Evolutionary conservation across 225 moss, liverwort and hornwort genomes (phyloP), one percentile per base, ranked within the genome.

Genomic region (Thuidium tamariscinum): DNA sequence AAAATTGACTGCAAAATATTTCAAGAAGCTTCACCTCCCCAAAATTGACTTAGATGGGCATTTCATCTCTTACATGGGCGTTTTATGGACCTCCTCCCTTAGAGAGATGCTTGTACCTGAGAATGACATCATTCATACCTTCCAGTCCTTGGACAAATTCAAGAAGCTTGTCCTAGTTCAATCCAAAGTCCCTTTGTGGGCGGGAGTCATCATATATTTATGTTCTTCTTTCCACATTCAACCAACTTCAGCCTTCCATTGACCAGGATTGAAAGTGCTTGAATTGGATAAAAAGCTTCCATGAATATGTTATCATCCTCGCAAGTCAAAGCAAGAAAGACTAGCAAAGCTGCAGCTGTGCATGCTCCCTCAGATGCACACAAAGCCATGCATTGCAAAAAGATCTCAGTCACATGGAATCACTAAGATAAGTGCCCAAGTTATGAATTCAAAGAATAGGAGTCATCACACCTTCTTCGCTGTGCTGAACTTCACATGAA

Each of bases 321-420:
- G 0, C n/a, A 19, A 19, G 48, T 48, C 48, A 73, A 73, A 32
- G 48, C 48, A 48, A 73, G 32, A 20, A 32, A 32, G 32, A 13
- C 30, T 20, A 32, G 18, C 46, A 18, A n/a, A n/a, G 30, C 65
- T 36, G 13, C 26, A 27, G 26, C 0, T 0, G 42, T 10, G 11
- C 71, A 41, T 25, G 10, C 27, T 71, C 29, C 46, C 0, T 0
- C 5, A 71, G 14, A 10, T 0, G 1, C 16, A 10, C 3, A 0
- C n/a, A n/a, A n/a, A 17, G 46, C 11, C 2, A 0, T 46, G 72
- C 46, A 11, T 48, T 48, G 30, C 7, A 19, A 4, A 71, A 30
- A 25, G 15, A 25, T 15, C 41, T 41, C 36, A 20, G 65, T 14
- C 2, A 2, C 41, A 41, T 27, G 27, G 30, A 32, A 74, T 49